Evolutionary conservation across 2,329 filamentous ascomycete species (phyloP), one percentile per base, ranked within the genome.

Genomic region (Boeremia exigua): DNA sequence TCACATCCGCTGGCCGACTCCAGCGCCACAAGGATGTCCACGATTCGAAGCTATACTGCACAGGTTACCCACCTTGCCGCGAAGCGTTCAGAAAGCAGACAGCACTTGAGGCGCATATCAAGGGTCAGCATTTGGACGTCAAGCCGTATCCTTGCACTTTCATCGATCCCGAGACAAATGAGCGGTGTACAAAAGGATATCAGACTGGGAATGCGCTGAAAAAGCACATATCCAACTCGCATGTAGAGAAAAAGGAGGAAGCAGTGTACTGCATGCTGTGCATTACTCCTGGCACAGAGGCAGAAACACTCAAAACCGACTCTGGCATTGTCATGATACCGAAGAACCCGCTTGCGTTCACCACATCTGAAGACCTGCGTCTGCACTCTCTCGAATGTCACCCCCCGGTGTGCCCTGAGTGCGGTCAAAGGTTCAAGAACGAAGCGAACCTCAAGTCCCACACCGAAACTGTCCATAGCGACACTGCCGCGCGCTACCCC

Each of bases 61-160:
- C 83, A 19, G 88, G 86, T 30, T 88, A 86, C 63, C 82, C 84
- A 1, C 85, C 84, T 0, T 96, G 92, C 76, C 83, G 84, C 15
- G 85, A 91, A 76, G 86, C 86, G 17, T 98, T 97, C 74, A 86
- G 94, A 58, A 97, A 96, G 76, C 89, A 92, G 71, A 87, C 92
- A 62, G 96, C 92, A 0, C 82, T 97, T 14, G 87, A 93, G 71
- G 88, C 90, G 47, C 94, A 98, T 72, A 85, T 96, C 60, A 86
- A 88, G 49, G 85, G 86, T 9, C 88, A 87, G 11, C 94, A 98
- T 73, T 78, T 94, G 34, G 81, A 88, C 27, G 77, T 88, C 56
- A 86, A 88, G 40, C 86, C 91, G 0, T 96, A 87, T 67, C 81
- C 82, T 5, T 98, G 94, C 73, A 79, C 81, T 1, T 81, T 88